Base-by-base conservation (phyloP, 164 flowering plant genomes). In the Brasenia schreberi region DNA sequence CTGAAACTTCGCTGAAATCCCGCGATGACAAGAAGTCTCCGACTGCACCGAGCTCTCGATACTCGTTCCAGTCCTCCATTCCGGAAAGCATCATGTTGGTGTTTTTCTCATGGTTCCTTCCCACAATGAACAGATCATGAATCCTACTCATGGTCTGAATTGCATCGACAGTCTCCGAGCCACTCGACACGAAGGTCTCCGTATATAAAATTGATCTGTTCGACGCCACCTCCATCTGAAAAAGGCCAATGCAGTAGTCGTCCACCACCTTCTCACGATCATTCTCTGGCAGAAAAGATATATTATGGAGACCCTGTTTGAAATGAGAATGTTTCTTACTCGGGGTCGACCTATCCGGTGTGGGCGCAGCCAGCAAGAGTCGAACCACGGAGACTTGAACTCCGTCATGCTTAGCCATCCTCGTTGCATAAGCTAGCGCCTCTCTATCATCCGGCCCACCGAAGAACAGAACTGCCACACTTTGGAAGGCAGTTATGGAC, bases 11-110 rank as follows among this genome's bases (percentile, higher is more conserved):
- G 14, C n/a, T 39, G 43, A 66, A 66, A 18, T 66, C 68, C 5
- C 62, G 60, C 19, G 68, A 66, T 18, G 68, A 45, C 62, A 66
- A 58, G 4, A 66, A 23, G 58, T 66, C 68, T 19, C 68, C 68
- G 5, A 66, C 58, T 6, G 43, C 44, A 16, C 68, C 68, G 7
- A 66, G 63, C 62, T 65, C 61, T 7, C 18, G 67, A 19, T 19
- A 65, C 67, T 65, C 67, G n/a, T 49, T 42, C 67, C 67, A 65
- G 7, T 65, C 18, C 43, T 59, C 56, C 16, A 65, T 65, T 10
- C 67, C 67, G 43, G 6, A 19, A 0, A 43, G 56, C 19, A 52
- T 18, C 42, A 43, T 12, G 6, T 43, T 27, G 6, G 18, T 61
- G 6, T 49, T 45, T 17, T 19, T 18, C 4, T 45, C 52, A 49